These are phyloP conservation scores for Rhizomucor pusillus DNA, from an alignment of 371 early-diverging fungal genomes.

Conservation along the genomic window DNA sequence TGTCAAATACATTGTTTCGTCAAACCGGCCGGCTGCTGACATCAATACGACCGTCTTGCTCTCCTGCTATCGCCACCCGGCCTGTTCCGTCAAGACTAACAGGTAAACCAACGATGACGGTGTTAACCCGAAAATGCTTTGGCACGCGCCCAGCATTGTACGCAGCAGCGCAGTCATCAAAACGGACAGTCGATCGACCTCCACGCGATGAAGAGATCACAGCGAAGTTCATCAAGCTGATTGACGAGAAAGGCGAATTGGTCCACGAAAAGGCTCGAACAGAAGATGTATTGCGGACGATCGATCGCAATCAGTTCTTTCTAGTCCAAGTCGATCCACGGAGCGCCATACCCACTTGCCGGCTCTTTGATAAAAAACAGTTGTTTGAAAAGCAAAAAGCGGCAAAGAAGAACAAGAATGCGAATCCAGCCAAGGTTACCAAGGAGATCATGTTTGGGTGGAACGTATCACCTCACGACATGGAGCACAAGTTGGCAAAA, in stretches of 20 bases:
- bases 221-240: constrained; percentile 45
- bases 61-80: too few relatives aligned
- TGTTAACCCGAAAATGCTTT: too few relatives aligned
- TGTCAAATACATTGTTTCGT: too few relatives aligned
- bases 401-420: constrained; percentile 44
- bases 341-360: constrained; percentile 52
- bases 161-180: constrained; percentile 5
- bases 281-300: constrained; percentile 24
- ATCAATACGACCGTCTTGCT: too few relatives aligned
- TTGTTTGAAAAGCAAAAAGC: constrained; percentile 54
- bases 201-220: constrained; percentile 61
- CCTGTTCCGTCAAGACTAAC: too few relatives aligned
- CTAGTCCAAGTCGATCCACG: constrained; percentile 52
- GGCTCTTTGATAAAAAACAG: constrained; percentile 52
- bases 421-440: constrained; percentile 28
- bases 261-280: constrained; percentile 31
- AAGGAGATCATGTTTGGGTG: constrained; percentile 61
- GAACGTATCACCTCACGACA: constrained; percentile 57
- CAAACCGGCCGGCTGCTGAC: too few relatives aligned
- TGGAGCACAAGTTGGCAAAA: constrained; percentile 54
- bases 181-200: constrained; percentile 20
- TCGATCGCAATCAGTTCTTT: constrained; percentile 50
- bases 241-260: constrained; percentile 43
- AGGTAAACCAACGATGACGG: too few relatives aligned
- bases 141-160: too few relatives aligned